Evolutionary conservation across 2,329 filamentous ascomycete species (phyloP), one percentile per base, ranked within the genome.

Genomic region (Tolypocladium inflatum): DNA sequence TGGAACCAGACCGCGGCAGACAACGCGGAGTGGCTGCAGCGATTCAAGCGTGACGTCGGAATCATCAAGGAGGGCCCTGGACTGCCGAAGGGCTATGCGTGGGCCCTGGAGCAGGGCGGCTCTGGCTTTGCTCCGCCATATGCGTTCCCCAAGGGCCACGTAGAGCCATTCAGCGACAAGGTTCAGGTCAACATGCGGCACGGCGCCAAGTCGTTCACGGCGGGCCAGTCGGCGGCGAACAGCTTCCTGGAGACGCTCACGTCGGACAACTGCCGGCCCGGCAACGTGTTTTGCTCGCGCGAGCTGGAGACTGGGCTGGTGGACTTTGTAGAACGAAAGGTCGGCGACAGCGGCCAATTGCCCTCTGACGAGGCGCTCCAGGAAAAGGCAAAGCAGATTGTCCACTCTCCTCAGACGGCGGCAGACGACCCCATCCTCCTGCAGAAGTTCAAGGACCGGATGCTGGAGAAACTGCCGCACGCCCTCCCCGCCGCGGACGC

Each of bases 1-100:
- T 85, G 82, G 80, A 86, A 86, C 66, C 80, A 84, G 63, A 86
- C 83, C 0, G 80, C 81, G 1, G 83, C 83, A 37, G 84, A 86
- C 64, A 86, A 86, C 62, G 76, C 75, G 1, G 83, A 86, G 68
- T 87, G 84, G 84, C 74, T 87, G 15, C 75, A 78, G 58, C 78
- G 83, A 51, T 86, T 87, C 72, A 86, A 87, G 68, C 77, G 81
- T 13, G 77, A 82, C 54, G 75, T 73, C 0, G 81, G 81, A 21
- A 78, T 86, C 37, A 67, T 80, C 1, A 68, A 74, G n/a, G 72
- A 75, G 11, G 80, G 82, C 0, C 81, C 81, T 0, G 81, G 81
- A 2, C 73, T 85, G 0, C 72, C 75, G 0, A 61, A 66, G 2
- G 71, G 68, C 30, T 60, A 67, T 8, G 67, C 72, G 0, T 84